Evolutionary conservation across 257 asterid genomes (phyloP).

Genomic region (Cynanchum wilfordii): DNA sequence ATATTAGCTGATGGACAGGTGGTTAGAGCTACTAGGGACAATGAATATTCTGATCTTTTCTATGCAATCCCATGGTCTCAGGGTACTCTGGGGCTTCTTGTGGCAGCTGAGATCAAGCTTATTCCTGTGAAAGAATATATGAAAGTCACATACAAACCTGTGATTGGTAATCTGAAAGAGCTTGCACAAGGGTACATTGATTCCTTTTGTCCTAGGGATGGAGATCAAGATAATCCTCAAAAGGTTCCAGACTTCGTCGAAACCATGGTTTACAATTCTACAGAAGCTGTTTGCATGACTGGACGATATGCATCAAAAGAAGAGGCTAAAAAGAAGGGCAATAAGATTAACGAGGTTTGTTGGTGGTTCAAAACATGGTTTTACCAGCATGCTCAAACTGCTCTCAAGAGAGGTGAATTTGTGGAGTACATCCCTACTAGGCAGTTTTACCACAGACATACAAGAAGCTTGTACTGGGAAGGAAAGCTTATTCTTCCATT

Average conservation of each 20-base stretch:
- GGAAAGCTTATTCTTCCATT: slow-evolving; percentile 96
- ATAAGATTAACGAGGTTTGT: slow-evolving; percentile 67
- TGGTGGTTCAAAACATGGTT: slow-evolving; percentile 99
- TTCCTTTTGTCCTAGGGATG: slow-evolving; percentile 80
- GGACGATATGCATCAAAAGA: slow-evolving; percentile 80
- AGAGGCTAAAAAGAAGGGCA: slow-evolving; percentile 88
- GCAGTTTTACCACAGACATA: slow-evolving; percentile 91
- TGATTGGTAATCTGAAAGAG: slow-evolving; percentile 64
- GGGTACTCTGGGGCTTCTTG: slow-evolving; percentile 92
- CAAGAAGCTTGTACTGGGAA: slow-evolving; percentile 95
- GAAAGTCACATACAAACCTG: slow-evolving; percentile 83
- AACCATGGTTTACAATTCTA: slow-evolving; percentile 69
- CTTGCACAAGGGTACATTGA: slow-evolving; percentile 77
- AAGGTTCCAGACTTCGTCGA: slow-evolving; percentile 92
- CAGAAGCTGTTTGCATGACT: slow-evolving; percentile 79
- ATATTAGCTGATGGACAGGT: slow-evolving; percentile 75
- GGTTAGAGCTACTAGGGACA: slow-evolving; percentile 91
- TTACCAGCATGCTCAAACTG: slow-evolving; percentile 95
- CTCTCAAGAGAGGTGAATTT: slow-evolving; percentile 80
- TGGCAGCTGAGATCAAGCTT: slow-evolving; percentile 94
- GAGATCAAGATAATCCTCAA: slow-evolving; percentile 78
- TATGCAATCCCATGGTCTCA: slow-evolving; percentile 98
- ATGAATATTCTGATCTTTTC: slow-evolving; percentile 77
- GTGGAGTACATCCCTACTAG: slow-evolving; percentile 92
- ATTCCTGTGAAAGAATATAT: slow-evolving; percentile 83